Evolutionary conservation across 371 early-diverging fungal genomes (phyloP), one percentile per base, ranked within the genome.

Genomic region (Mortierella sp.): DNA sequence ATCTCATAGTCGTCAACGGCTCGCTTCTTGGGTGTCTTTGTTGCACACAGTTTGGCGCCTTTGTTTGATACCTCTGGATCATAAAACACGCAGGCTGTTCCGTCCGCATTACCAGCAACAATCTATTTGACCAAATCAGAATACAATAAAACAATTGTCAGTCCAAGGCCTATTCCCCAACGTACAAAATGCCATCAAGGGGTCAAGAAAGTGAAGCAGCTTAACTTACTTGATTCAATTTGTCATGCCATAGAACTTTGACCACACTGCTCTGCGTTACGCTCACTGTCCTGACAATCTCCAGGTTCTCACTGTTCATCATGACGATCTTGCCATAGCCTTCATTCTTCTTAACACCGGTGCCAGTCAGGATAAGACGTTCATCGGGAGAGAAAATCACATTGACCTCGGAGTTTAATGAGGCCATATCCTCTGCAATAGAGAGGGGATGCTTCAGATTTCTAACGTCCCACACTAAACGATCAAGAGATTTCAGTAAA

Each of bases 341-440:
- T 60, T 90, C 89, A 12, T 89, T 90, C 78, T 93, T 94, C 49
- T 92, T 93, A 43, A 88, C 91, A 3, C 93, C 87, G 12, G 91
- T 90, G 32, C 90, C 90, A 24, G 91, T 93, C 20, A 93, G 74
- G 18, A 96, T 89, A 6, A 92, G 74, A 14, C 90, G 87, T 60
- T 95, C 95, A 67, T 94, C 92, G 0, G 98, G 97, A 45, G 96
- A 95, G 62, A 96, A 96, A 9, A 94, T 90, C n/a, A 95, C 87
- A 75, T 95, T 94, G n/a, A 92, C 88, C 73, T 96, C 96, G 9
- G 93, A 90, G 70, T 93, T 94, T n/a, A 91, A 86, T 10, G 87
- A 87, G 32, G 89, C 84, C 28, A 97, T 75, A 52, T 90, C 86
- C 9, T 87, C 84, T 0, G 88, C 90, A n/a, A 83, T 77, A 0